Evolutionary conservation across 2,329 filamentous ascomycete genomes (phyloP), one percentile per base, ranked within the genome.

Genomic region (Fusarium sp.): DNA sequence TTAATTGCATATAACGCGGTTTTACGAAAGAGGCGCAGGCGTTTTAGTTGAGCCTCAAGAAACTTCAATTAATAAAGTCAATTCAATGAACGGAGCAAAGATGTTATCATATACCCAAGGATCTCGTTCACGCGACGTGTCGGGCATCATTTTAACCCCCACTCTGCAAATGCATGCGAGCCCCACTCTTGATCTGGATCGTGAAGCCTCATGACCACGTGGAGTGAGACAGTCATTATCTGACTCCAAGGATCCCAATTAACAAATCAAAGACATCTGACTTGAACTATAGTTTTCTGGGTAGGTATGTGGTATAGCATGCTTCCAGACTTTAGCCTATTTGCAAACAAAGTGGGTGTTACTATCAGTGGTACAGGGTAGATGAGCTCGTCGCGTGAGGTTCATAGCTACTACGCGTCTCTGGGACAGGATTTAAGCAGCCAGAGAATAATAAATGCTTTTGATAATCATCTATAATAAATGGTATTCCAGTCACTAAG

Each of bases 1-100:
- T 54, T 54, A 33, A 54, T 54, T 54, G 50, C 50, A 54, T 32
- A 54, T 54, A 54, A 52, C 27, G n/a, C 50, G 50, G 50, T 11
- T 54, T 14, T 33, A 32, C 27, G 27, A 30, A 17, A 2, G 25
- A 30, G 47, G 47, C 47, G 25, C 25, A 30, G 6, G n/a, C 45
- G 22, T 10, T 7, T 30, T 52, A 7, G 6, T 52, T 50, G 25
- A 30, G 45, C 25, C 22, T 50, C 25, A 30, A 14, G 1, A 17
- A n/a, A 0, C 15, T 4, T 52, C 10, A 30, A n/a, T n/a, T n/a
- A 30, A 30, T n/a, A 2, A 0, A 1, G 14, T 27, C 9, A 11
- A 50, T 11, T 27, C 1, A 32, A n/a, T 12, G 2, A 4, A 52
- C n/a, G n/a, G 3, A 52, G 6, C 3, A 50, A 25, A 4, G 15